A percentile compares a stretch with the other conserved stretches of the same genome.
phyloP scores from a whole-genome alignment of 1,139 yeast species.

The Blastobotrys arbuscula region DNA sequence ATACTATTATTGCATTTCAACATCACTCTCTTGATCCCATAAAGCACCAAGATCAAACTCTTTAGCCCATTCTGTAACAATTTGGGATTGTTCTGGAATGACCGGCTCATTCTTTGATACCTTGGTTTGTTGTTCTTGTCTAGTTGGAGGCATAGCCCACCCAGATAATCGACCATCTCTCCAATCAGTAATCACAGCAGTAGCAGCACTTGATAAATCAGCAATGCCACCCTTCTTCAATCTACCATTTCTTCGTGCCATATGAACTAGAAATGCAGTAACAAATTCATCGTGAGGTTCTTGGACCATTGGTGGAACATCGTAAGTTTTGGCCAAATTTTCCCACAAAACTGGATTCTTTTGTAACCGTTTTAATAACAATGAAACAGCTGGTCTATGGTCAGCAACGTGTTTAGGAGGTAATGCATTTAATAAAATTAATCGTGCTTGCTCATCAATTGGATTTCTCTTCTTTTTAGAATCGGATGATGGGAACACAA shows the following conservation, averaged over 20 bases:
- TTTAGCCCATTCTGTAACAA: constrained; percentile 88
- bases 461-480: constrained; percentile 43
- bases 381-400: constrained; percentile 75
- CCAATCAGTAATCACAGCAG: constrained; percentile 87
- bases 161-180: constrained; percentile 92
- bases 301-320: constrained; percentile 73
- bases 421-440: constrained; percentile 80
- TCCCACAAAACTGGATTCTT: constrained; percentile 58
- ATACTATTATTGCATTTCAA: constrained; percentile 13
- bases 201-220: constrained; percentile 78
- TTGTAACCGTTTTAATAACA: constrained; percentile 69
- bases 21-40: constrained; percentile 27
- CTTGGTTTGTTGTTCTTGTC: constrained; percentile 25
- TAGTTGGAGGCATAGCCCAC: constrained; percentile 75
- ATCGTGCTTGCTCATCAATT: constrained; percentile 75
- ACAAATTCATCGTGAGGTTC: constrained; percentile 35
- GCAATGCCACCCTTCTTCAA: constrained; percentile 92
- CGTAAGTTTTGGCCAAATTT: constrained; percentile 65
- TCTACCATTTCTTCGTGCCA: constrained; percentile 90
- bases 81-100: constrained; percentile 58
- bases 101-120: constrained; percentile 23
- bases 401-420: constrained; percentile 85
- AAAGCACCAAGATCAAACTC: constrained; percentile 90
- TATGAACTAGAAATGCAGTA: constrained; percentile 82
- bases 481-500: constrained; percentile 75